phyloP scores from a whole-genome alignment of 495 filamentous ascomycete genomes.

The Recurvomyces mirabilis region DNA sequence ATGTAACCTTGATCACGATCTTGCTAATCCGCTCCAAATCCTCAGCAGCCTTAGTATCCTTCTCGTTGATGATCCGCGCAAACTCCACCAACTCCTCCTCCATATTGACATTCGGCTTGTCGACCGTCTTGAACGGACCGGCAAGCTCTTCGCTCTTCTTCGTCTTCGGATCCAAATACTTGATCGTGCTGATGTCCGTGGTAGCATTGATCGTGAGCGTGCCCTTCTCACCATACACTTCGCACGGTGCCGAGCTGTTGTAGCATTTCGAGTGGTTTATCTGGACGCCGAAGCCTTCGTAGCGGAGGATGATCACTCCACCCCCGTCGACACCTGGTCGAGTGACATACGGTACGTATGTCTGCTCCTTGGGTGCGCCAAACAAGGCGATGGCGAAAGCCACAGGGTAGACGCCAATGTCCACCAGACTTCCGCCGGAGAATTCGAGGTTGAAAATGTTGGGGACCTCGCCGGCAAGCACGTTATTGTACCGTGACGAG shows the following conservation, averaged over 20 bases:
- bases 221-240: slow-evolving; percentile 31
- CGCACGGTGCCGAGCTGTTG: slow-evolving; percentile 20
- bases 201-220: slow-evolving; percentile 26
- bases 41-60: slow-evolving; percentile 22
- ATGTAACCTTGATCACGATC: slow-evolving; percentile 26
- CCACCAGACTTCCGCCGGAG: slow-evolving; percentile 23
- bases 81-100: slow-evolving; percentile 31
- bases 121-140: slow-evolving; percentile 11
- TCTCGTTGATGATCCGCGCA: slow-evolving; percentile 29
- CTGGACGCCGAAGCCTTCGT: slow-evolving; percentile 27
- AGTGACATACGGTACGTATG: slow-evolving; percentile 26
- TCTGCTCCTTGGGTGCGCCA: slow-evolving; percentile 18
- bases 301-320: slow-evolving; percentile 24
- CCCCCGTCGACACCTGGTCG: slow-evolving; percentile 30
- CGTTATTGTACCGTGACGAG: slow-evolving; percentile 26
- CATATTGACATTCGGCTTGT: slow-evolving; percentile 29
- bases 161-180: slow-evolving; percentile 21
- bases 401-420: slow-evolving; percentile 27
- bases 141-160: slow-evolving; percentile 26
- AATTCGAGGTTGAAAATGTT: slow-evolving; percentile 25
- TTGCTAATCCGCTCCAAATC: slow-evolving; percentile 25
- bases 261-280: slow-evolving; percentile 27
- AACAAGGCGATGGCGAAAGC: slow-evolving; percentile 24
- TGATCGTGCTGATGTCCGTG: slow-evolving; percentile 29
- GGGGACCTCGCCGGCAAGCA: slow-evolving; percentile 23